phyloP scores from a whole-genome alignment of 768 basidiomycete genomes.

The Mycena galopus region DNA sequence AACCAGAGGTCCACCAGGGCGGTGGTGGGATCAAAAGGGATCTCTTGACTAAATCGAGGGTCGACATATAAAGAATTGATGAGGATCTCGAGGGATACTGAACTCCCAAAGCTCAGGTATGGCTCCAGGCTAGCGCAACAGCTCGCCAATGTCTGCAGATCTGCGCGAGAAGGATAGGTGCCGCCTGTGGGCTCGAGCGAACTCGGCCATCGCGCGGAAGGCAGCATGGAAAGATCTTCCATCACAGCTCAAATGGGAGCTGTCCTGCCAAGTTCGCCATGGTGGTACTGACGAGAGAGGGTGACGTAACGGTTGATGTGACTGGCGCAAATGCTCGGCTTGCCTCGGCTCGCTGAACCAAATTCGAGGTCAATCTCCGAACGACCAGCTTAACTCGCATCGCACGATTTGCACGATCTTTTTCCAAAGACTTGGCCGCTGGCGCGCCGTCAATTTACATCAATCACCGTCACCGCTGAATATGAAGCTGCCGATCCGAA shows the following conservation, averaged over 20 bases:
- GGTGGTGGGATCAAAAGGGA: neutral
- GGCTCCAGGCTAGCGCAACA: neutral
- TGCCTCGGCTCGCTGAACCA: too few species aligned
- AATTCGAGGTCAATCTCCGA: too few species aligned
- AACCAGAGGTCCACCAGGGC: neutral
- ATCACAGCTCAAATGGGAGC: neutral
- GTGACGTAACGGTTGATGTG: too few species aligned
- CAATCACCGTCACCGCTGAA: too few species aligned
- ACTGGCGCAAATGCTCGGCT: too few species aligned
- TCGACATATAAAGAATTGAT: neutral
- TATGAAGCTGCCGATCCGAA: too few species aligned
- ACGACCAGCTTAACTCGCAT: too few species aligned
- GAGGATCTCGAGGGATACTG: neutral
- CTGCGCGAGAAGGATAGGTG: neutral
- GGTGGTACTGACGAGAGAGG: too few species aligned
- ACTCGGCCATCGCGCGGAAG: neutral
- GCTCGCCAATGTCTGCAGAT: slow-evolving; percentile 3
- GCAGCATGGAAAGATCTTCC: neutral
- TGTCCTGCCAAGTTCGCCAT: neutral
- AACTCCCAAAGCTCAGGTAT: neutral
- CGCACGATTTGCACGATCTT: too few species aligned
- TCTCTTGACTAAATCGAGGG: neutral
- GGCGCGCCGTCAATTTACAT: too few species aligned
- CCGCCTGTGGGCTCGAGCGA: neutral
- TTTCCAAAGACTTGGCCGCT: too few species aligned